Evolutionary conservation across 2,329 filamentous ascomycete species (phyloP), one percentile per base, ranked within the genome.

Genomic region (Paradendryphiella salina): DNA sequence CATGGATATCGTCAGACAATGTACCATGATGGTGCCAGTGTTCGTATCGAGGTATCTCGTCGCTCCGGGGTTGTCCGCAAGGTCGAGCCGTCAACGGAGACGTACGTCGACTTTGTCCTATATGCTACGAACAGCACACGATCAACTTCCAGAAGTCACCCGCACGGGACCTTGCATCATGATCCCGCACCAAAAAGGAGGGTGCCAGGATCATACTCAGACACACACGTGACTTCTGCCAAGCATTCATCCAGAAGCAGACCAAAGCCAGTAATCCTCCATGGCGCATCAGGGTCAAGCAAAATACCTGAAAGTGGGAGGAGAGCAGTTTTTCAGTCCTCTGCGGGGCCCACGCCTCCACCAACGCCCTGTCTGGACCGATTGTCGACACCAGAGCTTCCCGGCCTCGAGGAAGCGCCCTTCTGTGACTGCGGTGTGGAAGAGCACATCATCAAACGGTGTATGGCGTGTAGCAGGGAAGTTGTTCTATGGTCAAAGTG

Each of bases 301-400:
- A 32, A 9, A 11, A 9, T 18, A 26, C 51, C 34, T 15, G 9
- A n/a, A 8, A 21, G 26, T 7, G 26, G 35, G 23, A 21, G 20
- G 5, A 39, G 29, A 9, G 13, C 20, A 9, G 1, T 20, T 15
- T 36, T 49, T 1, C 23, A 50, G 2, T 29, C 18, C 10, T 46
- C 39, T 17, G 35, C 31, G 7, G 21, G 55, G 2, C 40, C 47
- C 3, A 63, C 50, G n/a, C 62, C 66, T 28, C 72, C 72, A 6
- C 57, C 61, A 11, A 69, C 69, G n/a, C 70, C 72, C 18, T 64
- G 59, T 33, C 44, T 66, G 23, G 44, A 38, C 14, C 60, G 70
- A n/a, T 48, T 74, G 31, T 40, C 65, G 15, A 69, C 71, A 17
- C 72, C 71, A 39, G 71, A 74, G 4, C 41, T 75, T 9, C 49